A percentile compares a stretch with the other conserved stretches of the same genome.
phyloP scores from a whole-genome alignment of 2,329 filamentous ascomycete species.

The Incumbomyces delicatus region DNA sequence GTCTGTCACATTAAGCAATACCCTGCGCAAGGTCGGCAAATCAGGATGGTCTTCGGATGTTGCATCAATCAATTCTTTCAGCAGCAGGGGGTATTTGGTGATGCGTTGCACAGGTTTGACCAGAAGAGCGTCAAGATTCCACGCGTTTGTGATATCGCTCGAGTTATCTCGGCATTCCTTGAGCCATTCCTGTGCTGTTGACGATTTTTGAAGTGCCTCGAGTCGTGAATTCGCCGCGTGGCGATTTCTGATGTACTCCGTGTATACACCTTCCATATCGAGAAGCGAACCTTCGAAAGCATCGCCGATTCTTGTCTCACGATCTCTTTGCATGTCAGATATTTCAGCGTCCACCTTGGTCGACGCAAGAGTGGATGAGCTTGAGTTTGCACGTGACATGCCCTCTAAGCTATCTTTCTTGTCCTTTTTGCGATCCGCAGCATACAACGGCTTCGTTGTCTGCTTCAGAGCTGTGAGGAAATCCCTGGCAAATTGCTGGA shows the following conservation, averaged over 20 bases:
- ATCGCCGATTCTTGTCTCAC: constrained; percentile 48
- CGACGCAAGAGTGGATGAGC: constrained; percentile 35
- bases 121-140: constrained; percentile 90
- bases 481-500: constrained; percentile 72
- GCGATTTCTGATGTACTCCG: constrained; percentile 56
- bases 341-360: constrained; percentile 25
- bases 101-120: constrained; percentile 95
- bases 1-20: constrained; percentile 58
- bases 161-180: constrained; percentile 88
- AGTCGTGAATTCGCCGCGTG: constrained; percentile 55
- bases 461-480: constrained; percentile 75
- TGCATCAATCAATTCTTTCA: constrained; percentile 67
- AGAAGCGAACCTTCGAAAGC: constrained; percentile 47
- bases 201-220: constrained; percentile 43
- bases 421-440: constrained; percentile 48
- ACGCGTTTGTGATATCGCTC: constrained; percentile 82
- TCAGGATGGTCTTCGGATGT: constrained; percentile 81
- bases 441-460: constrained; percentile 69
- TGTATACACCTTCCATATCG: constrained; percentile 56
- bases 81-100: constrained; percentile 82
- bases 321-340: constrained; percentile 47
- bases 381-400: constrained; percentile 32
- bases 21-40: constrained; percentile 56
- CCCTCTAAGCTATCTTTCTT: constrained; percentile 24
- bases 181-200: constrained; percentile 68